Base-by-base conservation (phyloP, 202 grass and related monocot species). In the Panicum hallii region DNA sequence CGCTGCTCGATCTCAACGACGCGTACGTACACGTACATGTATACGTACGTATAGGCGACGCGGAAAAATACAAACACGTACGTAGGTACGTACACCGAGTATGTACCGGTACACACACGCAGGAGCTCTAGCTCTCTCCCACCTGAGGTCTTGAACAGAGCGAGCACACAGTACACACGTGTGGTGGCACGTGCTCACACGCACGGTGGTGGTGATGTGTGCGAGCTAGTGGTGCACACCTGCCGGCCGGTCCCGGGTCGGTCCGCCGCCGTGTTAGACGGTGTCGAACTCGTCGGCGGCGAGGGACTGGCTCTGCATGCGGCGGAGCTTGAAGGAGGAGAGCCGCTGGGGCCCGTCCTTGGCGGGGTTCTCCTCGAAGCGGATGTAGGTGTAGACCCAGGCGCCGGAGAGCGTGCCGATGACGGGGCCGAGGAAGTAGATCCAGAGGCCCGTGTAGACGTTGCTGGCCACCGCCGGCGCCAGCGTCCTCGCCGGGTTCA, bases 401-500 rank as follows among this genome's bases (percentile, higher is more conserved):
- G 93, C 94, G 0, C 97, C 93, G 1, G 90, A 92, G 74, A 99
- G 75, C 16, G 97, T 99, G 38, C 97, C 97, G 22, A 92, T 72
- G 57, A 99, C 90, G 13, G 97, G 97, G 75, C 97, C 97, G 0
- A 97, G 77, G 77, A 99, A 94, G 82, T 99, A 99, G 78, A 99
- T 88, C 97, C 97, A 99, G 42, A 99, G 88, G n/a, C 93, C 90
- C 3, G 88, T 68, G 84, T 79, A 99, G 20, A 83, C 85, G 86
- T 83, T 87, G 92, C 97, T 99, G 23, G 93, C 97, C 76, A 97
- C 88, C 77, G 97, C 97, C 38, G 97, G 97, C 11, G 86, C 97
- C 49, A 99, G 80, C 46, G 97, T 97, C 97, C 97, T 91, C 81
- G 92, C 91, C 26, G 97, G 97, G 86, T 99, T 99, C 97, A 99